phyloP scores from a whole-genome alignment of 352 stramenopile species.

The Pythium pyrilobum region DNA sequence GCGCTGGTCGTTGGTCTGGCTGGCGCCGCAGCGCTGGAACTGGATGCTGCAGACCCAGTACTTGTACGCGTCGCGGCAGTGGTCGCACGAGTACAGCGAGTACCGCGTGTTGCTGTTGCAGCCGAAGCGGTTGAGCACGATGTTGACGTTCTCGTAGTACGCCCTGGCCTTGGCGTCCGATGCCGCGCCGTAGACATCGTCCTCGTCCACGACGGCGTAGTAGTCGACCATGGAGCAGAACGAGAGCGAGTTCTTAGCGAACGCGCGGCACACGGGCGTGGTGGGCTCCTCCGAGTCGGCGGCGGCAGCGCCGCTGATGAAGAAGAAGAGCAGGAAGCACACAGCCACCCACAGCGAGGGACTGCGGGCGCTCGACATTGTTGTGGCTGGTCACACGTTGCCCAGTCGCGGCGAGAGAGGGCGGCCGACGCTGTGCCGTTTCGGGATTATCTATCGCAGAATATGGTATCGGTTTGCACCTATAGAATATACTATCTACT shows the following conservation, averaged over 20 bases:
- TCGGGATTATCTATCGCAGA: conserved; percentile 2
- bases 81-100: conserved; percentile 74
- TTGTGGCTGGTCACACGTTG: neutral
- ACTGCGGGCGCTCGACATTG: neutral
- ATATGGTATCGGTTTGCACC: neutral
- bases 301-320: neutral
- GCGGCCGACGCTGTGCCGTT: neutral
- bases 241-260: conserved; percentile 56
- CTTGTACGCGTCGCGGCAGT: conserved; percentile 86
- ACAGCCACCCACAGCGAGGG: neutral
- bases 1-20: neutral
- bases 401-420: neutral
- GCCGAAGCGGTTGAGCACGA: conserved; percentile 76
- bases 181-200: conserved; percentile 36
- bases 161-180: conserved; percentile 61
- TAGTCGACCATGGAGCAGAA: conserved; percentile 88
- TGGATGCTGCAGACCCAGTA: conserved; percentile 87
- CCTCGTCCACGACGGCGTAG: conserved; percentile 53
- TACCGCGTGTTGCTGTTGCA: conserved; percentile 66
- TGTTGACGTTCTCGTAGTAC: conserved; percentile 80
- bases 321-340: neutral
- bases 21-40: conserved; percentile 62
- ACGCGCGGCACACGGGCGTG: conserved; percentile 36
- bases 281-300: conserved; percentile 40
- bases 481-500: neutral